Base-by-base conservation (phyloP, 2,329 filamentous ascomycete species). In the Colletotrichum sublineola region DNA sequence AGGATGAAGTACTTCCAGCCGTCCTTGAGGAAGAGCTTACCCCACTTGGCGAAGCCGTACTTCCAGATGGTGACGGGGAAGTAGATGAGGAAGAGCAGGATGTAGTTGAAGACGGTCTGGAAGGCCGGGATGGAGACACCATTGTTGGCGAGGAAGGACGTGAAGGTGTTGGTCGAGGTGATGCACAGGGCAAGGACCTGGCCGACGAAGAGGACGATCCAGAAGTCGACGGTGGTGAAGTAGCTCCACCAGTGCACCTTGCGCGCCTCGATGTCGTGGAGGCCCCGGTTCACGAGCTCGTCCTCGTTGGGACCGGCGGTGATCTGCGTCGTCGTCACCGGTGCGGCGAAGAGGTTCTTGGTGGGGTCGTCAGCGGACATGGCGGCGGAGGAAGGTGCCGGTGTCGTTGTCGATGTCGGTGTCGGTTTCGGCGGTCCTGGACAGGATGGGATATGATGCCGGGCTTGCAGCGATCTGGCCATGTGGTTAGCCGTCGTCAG, bases 1-100 rank as follows among this genome's bases (percentile, higher is more conserved):
- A 99, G 90, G 81, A 98, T 94, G 77, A 97, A 88, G 84, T 97
- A 98, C 83, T 94, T 94, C 96, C 96, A 98, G 71, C 95, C 94
- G 80, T 97, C 92, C 73, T 86, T 88, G 64, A 84, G 80, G 18
- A 95, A 79, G 67, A 97, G 81, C 61, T 85, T 84, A 58, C 84
- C 79, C 88, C 93, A 97, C 77, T 89, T 89, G 78, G 89, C 90
- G 76, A 91, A 87, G 5, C 96, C 96, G 79, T 97, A 94, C 76
- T 89, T 88, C 85, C 94, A 93, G 44, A 98, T 83, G 18, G 94
- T 95, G 78, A 93, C 90, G 50, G 90, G 87, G 33, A 94, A 93
- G 86, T 97, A 99, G 79, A 98, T 89, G 71, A 94, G 68, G 73
- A 92, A 92, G 75, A 99, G 88, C 62, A 98, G 84, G 55, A 95